phyloP scores from a whole-genome alignment of 2,329 filamentous ascomycete genomes.

The Huntiella abstrusa region DNA sequence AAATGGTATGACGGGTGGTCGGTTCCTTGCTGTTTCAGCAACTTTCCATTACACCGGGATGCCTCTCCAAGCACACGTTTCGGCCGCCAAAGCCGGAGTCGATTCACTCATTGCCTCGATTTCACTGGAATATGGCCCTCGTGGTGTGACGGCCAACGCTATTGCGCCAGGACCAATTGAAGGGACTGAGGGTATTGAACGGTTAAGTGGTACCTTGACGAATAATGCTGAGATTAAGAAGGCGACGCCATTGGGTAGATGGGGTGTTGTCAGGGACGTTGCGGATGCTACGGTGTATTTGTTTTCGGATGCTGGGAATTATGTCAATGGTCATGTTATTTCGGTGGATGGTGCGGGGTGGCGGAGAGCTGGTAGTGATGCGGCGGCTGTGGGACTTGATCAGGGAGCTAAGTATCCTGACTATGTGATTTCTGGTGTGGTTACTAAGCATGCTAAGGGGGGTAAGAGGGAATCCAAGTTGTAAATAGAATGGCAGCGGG shows the following conservation, averaged over 20 bases:
- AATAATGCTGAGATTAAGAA: conserved; percentile 12
- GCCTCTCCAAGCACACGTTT: conserved; percentile 75
- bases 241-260: conserved; percentile 52
- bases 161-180: conserved; percentile 75
- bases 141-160: conserved; percentile 71
- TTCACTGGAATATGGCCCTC: conserved; percentile 76
- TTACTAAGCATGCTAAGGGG: conserved; percentile 19
- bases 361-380: conserved; percentile 27
- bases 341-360: conserved; percentile 51
- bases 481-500: not conserved
- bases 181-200: conserved; percentile 63
- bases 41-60: conserved; percentile 80
- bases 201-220: conserved; percentile 27
- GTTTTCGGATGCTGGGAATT: conserved; percentile 71
- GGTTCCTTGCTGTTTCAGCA: conserved; percentile 78
- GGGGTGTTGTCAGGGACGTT: conserved; percentile 70
- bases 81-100: conserved; percentile 77
- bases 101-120: conserved; percentile 67
- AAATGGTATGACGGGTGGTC: conserved; percentile 52
- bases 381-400: conserved; percentile 27
- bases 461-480: conserved; percentile 24
- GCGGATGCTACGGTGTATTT: conserved; percentile 82
- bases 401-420: conserved; percentile 32
- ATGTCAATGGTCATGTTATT: conserved; percentile 65
- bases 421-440: conserved; percentile 22